phyloP scores from a whole-genome alignment of 2,329 filamentous ascomycete genomes.

The Penicillium rolfsii region DNA sequence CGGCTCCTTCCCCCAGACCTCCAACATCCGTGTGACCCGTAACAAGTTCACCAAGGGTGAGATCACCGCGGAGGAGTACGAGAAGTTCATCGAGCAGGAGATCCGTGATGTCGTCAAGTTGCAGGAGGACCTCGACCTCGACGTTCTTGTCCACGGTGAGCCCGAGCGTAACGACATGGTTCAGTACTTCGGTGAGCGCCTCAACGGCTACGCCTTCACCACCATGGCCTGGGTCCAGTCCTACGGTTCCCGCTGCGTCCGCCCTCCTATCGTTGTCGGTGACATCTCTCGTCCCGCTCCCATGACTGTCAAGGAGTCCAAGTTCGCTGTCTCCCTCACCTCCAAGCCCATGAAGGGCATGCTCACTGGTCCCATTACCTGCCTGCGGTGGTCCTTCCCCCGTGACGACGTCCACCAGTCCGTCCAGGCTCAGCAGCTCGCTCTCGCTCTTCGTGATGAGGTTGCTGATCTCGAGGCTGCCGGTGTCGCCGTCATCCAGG shows the following conservation, averaged over 20 bases:
- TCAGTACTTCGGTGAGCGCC: conserved; percentile 98
- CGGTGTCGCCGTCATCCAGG: conserved; percentile 96
- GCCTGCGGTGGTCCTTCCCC: conserved; percentile 98
- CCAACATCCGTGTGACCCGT: conserved; percentile 94
- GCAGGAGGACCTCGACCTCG: conserved; percentile 96
- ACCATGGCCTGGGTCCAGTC: conserved; percentile 94
- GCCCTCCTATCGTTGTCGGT: conserved; percentile 96
- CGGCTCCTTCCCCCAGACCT: conserved; percentile 98
- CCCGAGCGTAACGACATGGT: conserved; percentile 99
- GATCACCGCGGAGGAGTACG: conserved; percentile 89
- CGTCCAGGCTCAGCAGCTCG: conserved; percentile 97
- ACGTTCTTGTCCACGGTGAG: conserved; percentile 98
- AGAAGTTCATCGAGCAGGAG: conserved; percentile 99
- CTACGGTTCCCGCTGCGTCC: conserved; percentile 97
- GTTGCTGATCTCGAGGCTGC: conserved; percentile 97
- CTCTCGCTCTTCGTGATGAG: conserved; percentile 96
- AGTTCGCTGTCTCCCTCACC: conserved; percentile 94
- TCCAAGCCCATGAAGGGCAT: conserved; percentile 99
- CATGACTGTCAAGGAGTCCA: conserved; percentile 99
- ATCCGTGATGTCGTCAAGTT: conserved; percentile 93
- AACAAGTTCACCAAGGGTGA: conserved; percentile 99
- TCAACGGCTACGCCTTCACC: conserved; percentile 97
- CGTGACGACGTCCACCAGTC: conserved; percentile 99
- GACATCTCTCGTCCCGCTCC: conserved; percentile 95
- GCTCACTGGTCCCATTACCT: conserved; percentile 98